A percentile compares a stretch with the other conserved stretches of the same genome.
Evolutionary conservation across 495 filamentous ascomycete genomes (phyloP).

Genomic region (Neurospora tetraspora): DNA sequence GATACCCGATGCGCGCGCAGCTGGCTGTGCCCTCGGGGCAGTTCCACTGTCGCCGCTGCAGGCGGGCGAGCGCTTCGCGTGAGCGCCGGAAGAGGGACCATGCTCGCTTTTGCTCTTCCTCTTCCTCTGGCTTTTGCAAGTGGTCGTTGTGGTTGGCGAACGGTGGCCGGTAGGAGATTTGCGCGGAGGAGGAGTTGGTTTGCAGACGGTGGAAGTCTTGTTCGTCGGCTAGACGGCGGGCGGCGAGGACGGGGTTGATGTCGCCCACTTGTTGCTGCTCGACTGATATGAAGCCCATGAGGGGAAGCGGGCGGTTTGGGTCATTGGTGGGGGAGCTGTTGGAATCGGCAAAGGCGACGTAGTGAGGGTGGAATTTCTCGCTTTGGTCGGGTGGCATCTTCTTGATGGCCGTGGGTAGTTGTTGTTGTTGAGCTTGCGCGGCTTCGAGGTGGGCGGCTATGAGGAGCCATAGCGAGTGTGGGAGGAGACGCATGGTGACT

Average conservation of each 20-base stretch:
- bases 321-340: constrained; percentile 6
- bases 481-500: constrained; percentile 35
- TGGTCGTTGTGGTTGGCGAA: constrained; percentile 17
- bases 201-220: constrained; percentile 15
- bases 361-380: constrained; percentile 71
- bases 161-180: constrained; percentile 23
- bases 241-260: constrained; percentile 6
- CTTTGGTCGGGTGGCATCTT: constrained; percentile 79
- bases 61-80: constrained; percentile 25
- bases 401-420: constrained; percentile 37
- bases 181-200: constrained; percentile 24
- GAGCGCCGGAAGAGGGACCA: constrained; percentile 20
- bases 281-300: background rate
- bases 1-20: constrained; percentile 59
- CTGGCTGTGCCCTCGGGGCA: constrained; percentile 61
- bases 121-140: too few relatives aligned
- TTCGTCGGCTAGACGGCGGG: constrained; percentile 5
- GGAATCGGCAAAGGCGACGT: constrained; percentile 38
- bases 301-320: background rate
- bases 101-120: background rate
- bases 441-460: constrained; percentile 26
- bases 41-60: constrained; percentile 48
- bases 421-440: constrained; percentile 10
- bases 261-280: constrained; percentile 1
- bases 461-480: constrained; percentile 41